phyloP scores from a whole-genome alignment of 139 green algal species.

The Chara braunii region DNA sequence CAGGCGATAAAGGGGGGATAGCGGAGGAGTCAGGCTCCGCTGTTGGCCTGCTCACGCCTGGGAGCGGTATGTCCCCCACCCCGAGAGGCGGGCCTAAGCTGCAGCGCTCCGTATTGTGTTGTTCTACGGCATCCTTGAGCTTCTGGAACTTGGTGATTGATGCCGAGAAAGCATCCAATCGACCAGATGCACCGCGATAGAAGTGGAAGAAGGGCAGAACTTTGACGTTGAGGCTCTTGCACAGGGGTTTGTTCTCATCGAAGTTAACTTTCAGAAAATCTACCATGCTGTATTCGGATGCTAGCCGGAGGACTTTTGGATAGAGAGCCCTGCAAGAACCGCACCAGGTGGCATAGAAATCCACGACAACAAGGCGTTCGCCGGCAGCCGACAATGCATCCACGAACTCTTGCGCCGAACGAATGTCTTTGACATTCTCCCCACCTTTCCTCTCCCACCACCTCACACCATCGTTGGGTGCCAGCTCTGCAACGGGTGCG shows the following conservation, averaged over 20 bases:
- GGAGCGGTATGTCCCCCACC: too few relatives aligned
- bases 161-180: constrained; percentile 64
- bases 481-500: constrained; percentile 2
- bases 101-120: constrained; percentile 51
- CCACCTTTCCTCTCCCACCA: constrained; percentile 59
- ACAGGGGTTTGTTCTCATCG: constrained; percentile 78
- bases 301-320: constrained; percentile 68
- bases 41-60: too few relatives aligned
- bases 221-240: constrained; percentile 70
- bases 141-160: constrained; percentile 54
- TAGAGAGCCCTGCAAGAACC: constrained; percentile 79
- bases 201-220: constrained; percentile 91
- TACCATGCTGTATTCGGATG: constrained; percentile 59
- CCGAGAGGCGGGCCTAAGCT: constrained; percentile 30
- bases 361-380: constrained; percentile 78
- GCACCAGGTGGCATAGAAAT: constrained; percentile 89
- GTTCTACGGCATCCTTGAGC: constrained; percentile 51
- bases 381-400: constrained; percentile 61
- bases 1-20: too few relatives aligned
- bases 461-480: constrained; percentile 23
- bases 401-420: constrained; percentile 67
- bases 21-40: too few relatives aligned
- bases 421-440: constrained; percentile 64
- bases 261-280: constrained; percentile 79
- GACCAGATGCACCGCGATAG: constrained; percentile 74